Percentiles rank a stretch among this genome's conserved stretches.
Evolutionary conservation across 176 grass and related monocot species (phyloP).

Genomic region (Chrysopogon serrulatus): DNA sequence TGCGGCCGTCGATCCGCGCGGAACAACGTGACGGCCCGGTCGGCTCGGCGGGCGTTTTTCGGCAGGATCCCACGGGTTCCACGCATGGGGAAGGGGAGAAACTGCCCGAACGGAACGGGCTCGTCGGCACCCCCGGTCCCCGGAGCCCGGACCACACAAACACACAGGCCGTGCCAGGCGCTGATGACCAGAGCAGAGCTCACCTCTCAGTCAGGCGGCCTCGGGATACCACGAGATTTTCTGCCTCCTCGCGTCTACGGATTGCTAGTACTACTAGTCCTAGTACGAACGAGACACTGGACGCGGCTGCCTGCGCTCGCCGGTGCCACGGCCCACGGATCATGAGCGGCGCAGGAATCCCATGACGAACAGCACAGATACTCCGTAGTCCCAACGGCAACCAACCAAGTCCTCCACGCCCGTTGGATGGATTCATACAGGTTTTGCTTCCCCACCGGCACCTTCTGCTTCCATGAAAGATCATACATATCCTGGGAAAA

Average conservation of each 20-base stretch:
- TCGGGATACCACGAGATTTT: background rate
- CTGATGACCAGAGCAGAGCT: background rate
- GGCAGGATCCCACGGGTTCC: background rate
- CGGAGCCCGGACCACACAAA: no score
- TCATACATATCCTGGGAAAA: no score
- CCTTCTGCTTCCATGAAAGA: no score
- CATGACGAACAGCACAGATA: background rate
- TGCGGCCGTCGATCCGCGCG: background rate
- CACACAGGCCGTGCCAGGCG: no score
- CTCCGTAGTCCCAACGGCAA: background rate
- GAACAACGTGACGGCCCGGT: background rate
- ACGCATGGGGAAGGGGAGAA: background rate
- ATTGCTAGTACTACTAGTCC: no score
- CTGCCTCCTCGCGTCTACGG: no score
- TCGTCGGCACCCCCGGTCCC: no score
- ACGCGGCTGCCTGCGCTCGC: no score
- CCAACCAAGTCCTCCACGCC: background rate
- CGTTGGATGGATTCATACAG: background rate
- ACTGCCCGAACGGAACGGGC: background rate
- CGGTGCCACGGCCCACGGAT: background rate
- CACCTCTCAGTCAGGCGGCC: no score
- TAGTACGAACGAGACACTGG: no score
- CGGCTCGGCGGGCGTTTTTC: background rate
- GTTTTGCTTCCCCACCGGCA: no score
- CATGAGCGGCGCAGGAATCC: background rate